These are phyloP conservation scores for Macrophomina phaseolina DNA, from an alignment of 2,329 filamentous ascomycete species.

Conservation along the genomic window DNA sequence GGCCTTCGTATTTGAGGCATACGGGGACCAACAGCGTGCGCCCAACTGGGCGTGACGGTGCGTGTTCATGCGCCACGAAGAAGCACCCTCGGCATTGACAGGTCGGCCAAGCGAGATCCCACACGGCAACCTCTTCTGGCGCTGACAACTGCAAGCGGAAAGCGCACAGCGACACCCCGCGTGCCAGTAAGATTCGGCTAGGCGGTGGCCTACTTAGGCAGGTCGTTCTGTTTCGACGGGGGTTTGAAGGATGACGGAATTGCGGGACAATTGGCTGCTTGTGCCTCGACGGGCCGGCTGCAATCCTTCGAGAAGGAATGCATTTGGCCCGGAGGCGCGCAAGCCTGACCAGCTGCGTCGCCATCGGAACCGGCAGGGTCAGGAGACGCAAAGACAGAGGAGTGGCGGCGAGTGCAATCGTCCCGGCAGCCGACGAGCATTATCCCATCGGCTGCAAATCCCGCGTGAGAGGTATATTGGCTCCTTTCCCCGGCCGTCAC, in stretches of 20 bases:
- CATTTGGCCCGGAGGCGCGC: neutral
- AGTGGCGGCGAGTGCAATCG: no score
- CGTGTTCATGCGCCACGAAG: neutral
- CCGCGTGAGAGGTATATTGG: no score
- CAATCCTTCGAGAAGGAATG: neutral
- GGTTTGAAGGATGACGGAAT: neutral
- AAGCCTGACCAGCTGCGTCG: neutral
- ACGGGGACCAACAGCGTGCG: neutral
- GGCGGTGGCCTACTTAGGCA: neutral
- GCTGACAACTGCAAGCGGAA: neutral
- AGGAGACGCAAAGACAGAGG: no score
- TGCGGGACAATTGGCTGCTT: neutral
- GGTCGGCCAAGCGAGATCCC: neutral
- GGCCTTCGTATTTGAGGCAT: neutral
- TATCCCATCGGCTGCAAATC: no score
- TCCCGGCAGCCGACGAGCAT: no score
- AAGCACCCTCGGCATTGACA: neutral
- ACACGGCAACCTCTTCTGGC: neutral
- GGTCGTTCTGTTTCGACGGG: neutral
- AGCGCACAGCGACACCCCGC: neutral
- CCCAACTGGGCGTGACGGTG: neutral
- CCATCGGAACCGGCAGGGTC: neutral
- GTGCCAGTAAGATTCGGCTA: neutral
- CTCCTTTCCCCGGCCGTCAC: no score
- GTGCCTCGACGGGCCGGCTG: no score